These are phyloP conservation scores for Trametes punicea DNA, from an alignment of 768 basidiomycete genomes.

Conservation along the genomic window DNA sequence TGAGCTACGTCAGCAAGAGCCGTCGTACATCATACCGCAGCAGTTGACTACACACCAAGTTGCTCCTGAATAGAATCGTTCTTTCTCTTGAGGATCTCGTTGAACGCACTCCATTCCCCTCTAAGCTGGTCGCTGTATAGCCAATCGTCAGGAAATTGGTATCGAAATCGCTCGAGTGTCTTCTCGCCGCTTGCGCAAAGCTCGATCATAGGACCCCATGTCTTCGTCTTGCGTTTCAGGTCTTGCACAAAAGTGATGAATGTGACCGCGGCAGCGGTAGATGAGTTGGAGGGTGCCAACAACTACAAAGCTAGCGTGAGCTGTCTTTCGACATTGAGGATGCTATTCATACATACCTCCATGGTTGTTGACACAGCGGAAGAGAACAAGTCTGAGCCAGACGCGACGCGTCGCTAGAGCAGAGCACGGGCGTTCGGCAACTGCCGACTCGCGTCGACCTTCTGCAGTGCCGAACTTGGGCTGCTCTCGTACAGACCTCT, in stretches of 20 bases:
- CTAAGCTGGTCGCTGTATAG: constrained; percentile 96
- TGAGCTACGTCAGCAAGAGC: neutral
- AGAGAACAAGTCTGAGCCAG: constrained; percentile 17
- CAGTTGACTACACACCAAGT: constrained; percentile 58
- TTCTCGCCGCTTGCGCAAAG: constrained; percentile 94
- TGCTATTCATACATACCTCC: constrained; percentile 28
- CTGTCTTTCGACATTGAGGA: neutral
- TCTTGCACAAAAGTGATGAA: constrained; percentile 99
- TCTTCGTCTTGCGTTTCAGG: constrained; percentile 92
- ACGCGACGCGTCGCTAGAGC: constrained; percentile 27
- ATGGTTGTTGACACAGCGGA: constrained; percentile 27
- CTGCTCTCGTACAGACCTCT: constrained; percentile 3
- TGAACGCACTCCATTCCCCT: constrained; percentile 98
- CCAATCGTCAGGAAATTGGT: constrained; percentile 97
- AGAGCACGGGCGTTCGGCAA: constrained; percentile 16
- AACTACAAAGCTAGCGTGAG: constrained; percentile 21
- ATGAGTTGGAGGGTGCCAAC: constrained; percentile 76
- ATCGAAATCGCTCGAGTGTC: constrained; percentile 94
- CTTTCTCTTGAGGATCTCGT: constrained; percentile 96
- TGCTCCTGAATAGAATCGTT: constrained; percentile 99
- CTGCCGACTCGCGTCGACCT: constrained; percentile 8
- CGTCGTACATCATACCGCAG: neutral
- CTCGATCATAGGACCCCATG: constrained; percentile 97
- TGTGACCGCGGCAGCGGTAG: constrained; percentile 96
- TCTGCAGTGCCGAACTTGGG: constrained; percentile 15